Conservation (phyloP, 192 early-diverging fungal genomes). For the Backusella macrospora region DNA sequence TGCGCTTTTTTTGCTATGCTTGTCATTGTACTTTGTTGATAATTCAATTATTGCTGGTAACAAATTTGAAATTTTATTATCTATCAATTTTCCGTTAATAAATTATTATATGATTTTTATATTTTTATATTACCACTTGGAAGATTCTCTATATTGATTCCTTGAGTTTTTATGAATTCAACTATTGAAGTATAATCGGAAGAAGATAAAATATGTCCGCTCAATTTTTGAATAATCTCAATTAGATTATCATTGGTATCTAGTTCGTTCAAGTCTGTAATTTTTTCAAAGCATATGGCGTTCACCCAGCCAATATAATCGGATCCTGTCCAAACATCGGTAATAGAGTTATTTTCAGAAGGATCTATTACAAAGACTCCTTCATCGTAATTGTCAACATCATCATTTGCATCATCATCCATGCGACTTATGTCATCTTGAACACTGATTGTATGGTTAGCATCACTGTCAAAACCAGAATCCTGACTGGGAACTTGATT, state of each 20-base stretch:
- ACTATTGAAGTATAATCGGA: neutral
- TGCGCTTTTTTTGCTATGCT: neutral
- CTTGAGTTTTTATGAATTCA: neutral
- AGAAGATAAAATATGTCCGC: neutral
- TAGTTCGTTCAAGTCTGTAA: neutral
- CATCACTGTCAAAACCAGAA: slow-evolving; percentile 4
- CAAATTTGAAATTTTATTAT: neutral
- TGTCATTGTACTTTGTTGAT: neutral
- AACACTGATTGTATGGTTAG: neutral
- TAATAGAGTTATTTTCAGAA: neutral
- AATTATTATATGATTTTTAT: neutral
- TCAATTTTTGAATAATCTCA: slow-evolving; percentile 3
- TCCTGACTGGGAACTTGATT: neutral
- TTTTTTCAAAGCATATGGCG: neutral
- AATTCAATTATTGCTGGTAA: neutral
- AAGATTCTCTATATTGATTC: neutral
- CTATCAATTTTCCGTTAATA: neutral
- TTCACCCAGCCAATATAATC: neutral
- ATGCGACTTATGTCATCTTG: neutral
- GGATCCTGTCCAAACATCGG: neutral
- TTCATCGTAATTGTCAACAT: neutral
- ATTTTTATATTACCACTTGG: neutral
- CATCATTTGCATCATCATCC: neutral
- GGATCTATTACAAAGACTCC: neutral
- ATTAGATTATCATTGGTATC: neutral